These are phyloP conservation scores for Centaurea solstitialis DNA, from an alignment of 129 eudicot species.

Conservation along the genomic window DNA sequence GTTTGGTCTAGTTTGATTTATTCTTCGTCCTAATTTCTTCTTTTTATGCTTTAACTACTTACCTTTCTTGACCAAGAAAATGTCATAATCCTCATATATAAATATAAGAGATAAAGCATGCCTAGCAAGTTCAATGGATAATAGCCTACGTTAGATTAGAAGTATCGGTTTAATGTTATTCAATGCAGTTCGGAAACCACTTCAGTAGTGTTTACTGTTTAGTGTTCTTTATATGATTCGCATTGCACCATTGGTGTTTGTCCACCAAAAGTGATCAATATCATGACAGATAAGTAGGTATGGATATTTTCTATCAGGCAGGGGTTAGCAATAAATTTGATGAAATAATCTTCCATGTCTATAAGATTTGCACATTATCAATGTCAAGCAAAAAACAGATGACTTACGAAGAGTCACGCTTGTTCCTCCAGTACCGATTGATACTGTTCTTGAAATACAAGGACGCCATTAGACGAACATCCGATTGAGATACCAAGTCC, in stretches of 20 bases:
- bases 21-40: not conserved
- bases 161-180: not conserved
- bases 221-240: not conserved
- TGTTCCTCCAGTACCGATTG: slow-evolving; percentile 81
- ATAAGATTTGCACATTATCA: not conserved
- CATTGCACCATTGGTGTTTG: not conserved
- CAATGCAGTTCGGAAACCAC: not conserved
- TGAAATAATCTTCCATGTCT: slow-evolving; percentile 6
- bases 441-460: slow-evolving; percentile 87
- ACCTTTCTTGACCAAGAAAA: not conserved
- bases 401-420: slow-evolving; percentile 70
- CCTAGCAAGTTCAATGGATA: not conserved
- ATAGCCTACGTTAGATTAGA: not conserved
- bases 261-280: not conserved
- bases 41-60: not conserved
- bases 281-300: not conserved
- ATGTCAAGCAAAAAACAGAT: not conserved
- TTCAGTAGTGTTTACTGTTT: not conserved
- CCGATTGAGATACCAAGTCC: slow-evolving; percentile 68
- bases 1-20: not conserved
- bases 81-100: not conserved
- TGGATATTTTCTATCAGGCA: not conserved
- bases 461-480: slow-evolving; percentile 87
- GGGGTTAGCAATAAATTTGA: not conserved
- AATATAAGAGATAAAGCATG: slow-evolving; percentile 4